These are phyloP conservation scores for Barnettozyma siamensis DNA, from an alignment of 805 yeast species.

Conservation along the genomic window DNA sequence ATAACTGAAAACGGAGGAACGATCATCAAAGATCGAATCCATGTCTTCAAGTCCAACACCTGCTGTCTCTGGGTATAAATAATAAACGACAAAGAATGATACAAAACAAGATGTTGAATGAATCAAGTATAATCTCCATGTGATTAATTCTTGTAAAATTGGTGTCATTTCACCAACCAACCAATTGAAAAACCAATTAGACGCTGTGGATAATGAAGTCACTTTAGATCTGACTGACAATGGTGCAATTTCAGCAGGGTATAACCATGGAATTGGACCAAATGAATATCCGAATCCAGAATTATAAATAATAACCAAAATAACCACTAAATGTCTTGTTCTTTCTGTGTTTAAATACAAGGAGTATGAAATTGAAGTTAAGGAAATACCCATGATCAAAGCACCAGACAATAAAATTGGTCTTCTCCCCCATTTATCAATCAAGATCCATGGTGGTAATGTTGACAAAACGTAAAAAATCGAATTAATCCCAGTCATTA, in stretches of 20 bases:
- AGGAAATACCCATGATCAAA: conserved; percentile 67
- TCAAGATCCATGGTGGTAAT: conserved; percentile 85
- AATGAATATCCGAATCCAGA: conserved; percentile 85
- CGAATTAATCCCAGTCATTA: conserved; percentile 83
- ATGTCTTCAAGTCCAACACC: conserved; percentile 86
- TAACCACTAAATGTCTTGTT: conserved; percentile 69
- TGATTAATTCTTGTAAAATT: conserved; percentile 64
- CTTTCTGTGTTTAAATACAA: conserved; percentile 41
- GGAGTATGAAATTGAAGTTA: conserved; percentile 58
- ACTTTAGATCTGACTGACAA: conserved; percentile 82
- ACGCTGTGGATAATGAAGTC: conserved; percentile 84
- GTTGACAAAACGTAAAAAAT: conserved; percentile 59
- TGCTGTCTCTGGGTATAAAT: conserved; percentile 82
- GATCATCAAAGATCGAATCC: conserved; percentile 83
- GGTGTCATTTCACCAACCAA: conserved; percentile 92
- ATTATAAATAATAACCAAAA: conserved; percentile 71
- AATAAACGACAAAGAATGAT: conserved; percentile 67
- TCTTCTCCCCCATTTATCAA: conserved; percentile 88
- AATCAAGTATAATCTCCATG: conserved; percentile 76
- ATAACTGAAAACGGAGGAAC: conserved; percentile 29
- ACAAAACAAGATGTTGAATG: conserved; percentile 75
- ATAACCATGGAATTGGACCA: conserved; percentile 94
- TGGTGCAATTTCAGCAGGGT: conserved; percentile 84
- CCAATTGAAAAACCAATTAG: conserved; percentile 91
- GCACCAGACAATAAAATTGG: conserved; percentile 81